Conservation (phyloP, 176 grass and related monocot species). For the sorghum (Sorghum bicolor) region DNA sequence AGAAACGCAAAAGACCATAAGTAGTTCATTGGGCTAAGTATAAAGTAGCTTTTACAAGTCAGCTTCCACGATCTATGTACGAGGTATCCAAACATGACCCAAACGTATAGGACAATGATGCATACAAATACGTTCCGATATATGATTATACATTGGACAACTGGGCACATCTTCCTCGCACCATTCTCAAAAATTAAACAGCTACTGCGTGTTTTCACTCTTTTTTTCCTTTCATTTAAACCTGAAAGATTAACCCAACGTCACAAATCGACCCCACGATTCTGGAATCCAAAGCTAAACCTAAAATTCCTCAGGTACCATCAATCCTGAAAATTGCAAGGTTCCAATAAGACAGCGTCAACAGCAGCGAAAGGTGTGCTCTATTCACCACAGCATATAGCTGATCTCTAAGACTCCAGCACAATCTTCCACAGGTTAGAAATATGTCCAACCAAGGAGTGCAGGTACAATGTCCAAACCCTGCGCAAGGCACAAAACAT, state of each 20-base stretch:
- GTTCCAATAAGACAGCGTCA: not conserved
- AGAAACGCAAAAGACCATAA: not conserved
- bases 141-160: no score
- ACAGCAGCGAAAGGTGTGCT: not conserved
- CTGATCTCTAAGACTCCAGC: not conserved
- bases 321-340: not conserved
- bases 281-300: not conserved
- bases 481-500: slow-evolving; percentile 14
- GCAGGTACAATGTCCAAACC: not conserved
- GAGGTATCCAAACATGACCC: no score
- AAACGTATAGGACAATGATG: no score
- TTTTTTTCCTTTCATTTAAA: not conserved
- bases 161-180: not conserved
- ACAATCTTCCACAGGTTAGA: not conserved
- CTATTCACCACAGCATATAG: not conserved
- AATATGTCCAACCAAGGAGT: not conserved
- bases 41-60: no score
- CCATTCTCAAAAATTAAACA: not conserved
- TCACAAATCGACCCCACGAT: not conserved
- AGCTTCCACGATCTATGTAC: no score
- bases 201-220: not conserved
- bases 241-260: not conserved
- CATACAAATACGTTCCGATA: not conserved
- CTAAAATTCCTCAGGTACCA: not conserved
- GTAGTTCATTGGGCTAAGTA: no score